Evolutionary conservation across 345 rosid genomes (phyloP).

Genomic region (Eutrema heterophyllum): DNA sequence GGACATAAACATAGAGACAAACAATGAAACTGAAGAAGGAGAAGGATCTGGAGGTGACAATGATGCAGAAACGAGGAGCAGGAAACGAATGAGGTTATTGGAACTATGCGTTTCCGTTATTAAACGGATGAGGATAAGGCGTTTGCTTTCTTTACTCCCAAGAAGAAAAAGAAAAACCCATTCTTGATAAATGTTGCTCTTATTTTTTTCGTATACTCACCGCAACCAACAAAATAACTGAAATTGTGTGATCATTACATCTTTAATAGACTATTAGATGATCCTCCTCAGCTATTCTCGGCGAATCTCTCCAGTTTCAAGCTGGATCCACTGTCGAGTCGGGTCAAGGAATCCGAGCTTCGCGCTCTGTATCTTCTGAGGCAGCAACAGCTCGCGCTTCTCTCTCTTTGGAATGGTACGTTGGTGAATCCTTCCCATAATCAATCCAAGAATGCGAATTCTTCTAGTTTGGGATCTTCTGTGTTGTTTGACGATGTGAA

Average conservation of each 20-base stretch:
- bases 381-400: slow-evolving; percentile 52
- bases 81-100: neutral
- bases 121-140: neutral
- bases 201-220: no score
- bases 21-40: neutral
- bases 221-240: no score
- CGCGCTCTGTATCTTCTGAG: slow-evolving; percentile 61
- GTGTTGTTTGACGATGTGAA: slow-evolving; percentile 35
- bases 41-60: neutral
- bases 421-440: no score
- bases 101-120: no score
- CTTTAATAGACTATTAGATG: neutral
- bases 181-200: neutral
- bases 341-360: slow-evolving; percentile 63
- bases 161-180: neutral
- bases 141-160: neutral
- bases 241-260: no score
- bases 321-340: slow-evolving; percentile 39
- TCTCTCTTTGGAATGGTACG: slow-evolving; percentile 49
- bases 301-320: slow-evolving; percentile 26
- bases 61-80: neutral
- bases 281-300: slow-evolving; percentile 44
- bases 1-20: neutral
- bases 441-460: neutral
- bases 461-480: neutral